A percentile compares a stretch with the other conserved stretches of the same genome.
Evolutionary conservation across 1,284 basidiomycete species (phyloP).

Genomic region (Exobasidium cylindrosporum): DNA sequence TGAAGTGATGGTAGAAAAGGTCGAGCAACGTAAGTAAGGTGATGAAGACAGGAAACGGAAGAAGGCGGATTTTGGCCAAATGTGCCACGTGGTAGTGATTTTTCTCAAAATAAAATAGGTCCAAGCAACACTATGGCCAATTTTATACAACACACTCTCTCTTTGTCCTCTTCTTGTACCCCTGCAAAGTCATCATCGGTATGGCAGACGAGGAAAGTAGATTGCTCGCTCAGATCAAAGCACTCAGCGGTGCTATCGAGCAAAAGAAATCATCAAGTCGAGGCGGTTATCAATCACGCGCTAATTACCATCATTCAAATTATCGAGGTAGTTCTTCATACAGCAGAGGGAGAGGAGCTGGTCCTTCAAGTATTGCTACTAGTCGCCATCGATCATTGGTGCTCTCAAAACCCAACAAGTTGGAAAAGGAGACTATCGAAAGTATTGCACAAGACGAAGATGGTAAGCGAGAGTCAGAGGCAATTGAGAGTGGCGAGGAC

Average conservation of each 20-base stretch:
- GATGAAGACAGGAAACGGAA: no score
- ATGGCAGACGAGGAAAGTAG: conserved; percentile 27
- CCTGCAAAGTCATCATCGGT: no score
- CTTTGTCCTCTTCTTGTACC: no score
- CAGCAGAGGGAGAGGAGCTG: conserved; percentile 22
- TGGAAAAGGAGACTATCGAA: no score
- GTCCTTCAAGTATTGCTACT: conserved; percentile 14
- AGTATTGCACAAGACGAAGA: no score
- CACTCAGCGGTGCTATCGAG: conserved; percentile 46
- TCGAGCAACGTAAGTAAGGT: no score
- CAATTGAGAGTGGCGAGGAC: conserved; percentile 3
- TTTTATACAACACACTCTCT: no score
- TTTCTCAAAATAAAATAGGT: no score
- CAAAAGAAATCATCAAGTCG: conserved; percentile 17
- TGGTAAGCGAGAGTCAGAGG: neutral
- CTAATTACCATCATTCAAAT: conserved; percentile 11
- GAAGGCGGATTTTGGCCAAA: no score
- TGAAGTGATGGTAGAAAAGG: no score
- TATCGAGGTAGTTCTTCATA: conserved; percentile 15
- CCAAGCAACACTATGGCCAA: no score
- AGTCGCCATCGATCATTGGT: conserved; percentile 31
- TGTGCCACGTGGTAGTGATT: no score
- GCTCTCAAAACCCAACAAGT: conserved; percentile 16
- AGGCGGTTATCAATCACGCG: conserved; percentile 10
- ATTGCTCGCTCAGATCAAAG: conserved; percentile 46